Percentiles rank a stretch among this genome's conserved stretches.
phyloP scores from a whole-genome alignment of 768 basidiomycete species.

The Russula compacta region DNA sequence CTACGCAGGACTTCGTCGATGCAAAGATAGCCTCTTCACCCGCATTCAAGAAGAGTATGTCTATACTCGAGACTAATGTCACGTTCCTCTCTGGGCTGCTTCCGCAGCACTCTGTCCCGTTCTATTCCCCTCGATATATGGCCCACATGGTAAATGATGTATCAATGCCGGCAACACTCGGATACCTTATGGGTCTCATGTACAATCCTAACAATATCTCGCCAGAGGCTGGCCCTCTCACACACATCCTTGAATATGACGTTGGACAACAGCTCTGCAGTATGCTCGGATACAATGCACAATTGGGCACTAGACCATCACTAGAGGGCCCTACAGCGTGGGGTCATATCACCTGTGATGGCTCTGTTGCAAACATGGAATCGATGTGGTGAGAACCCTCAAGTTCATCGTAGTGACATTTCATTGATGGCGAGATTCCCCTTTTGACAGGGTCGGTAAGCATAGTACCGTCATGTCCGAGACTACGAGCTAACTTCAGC shows the following conservation, averaged over 20 bases:
- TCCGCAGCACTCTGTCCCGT: conserved; percentile 29
- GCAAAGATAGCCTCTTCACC: conserved; percentile 16
- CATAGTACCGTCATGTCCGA: not conserved
- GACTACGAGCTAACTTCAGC: conserved; percentile 1
- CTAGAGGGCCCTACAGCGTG: conserved; percentile 22
- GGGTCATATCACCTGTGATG: conserved; percentile 39
- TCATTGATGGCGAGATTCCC: not conserved
- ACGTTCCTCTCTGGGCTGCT: conserved; percentile 21
- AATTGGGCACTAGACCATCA: not conserved
- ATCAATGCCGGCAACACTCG: conserved; percentile 25
- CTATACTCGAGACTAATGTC: conserved; percentile 20
- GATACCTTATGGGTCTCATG: conserved; percentile 23
- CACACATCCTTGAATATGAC: conserved; percentile 31
- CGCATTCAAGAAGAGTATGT: conserved; percentile 21
- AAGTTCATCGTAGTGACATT: not conserved
- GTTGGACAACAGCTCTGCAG: conserved; percentile 34
- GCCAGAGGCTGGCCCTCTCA: conserved; percentile 33
- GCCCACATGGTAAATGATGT: conserved; percentile 34
- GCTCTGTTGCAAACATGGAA: conserved; percentile 39
- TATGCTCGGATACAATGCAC: conserved; percentile 32
- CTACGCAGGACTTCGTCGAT: conserved; percentile 21
- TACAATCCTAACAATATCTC: conserved; percentile 40
- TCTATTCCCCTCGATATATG: conserved; percentile 33
- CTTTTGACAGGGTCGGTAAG: conserved; percentile 10
- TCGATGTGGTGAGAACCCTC: conserved; percentile 33